Base-by-base conservation (phyloP, 2,329 filamentous ascomycete genomes). In the Chaetomium olivaceum region DNA sequence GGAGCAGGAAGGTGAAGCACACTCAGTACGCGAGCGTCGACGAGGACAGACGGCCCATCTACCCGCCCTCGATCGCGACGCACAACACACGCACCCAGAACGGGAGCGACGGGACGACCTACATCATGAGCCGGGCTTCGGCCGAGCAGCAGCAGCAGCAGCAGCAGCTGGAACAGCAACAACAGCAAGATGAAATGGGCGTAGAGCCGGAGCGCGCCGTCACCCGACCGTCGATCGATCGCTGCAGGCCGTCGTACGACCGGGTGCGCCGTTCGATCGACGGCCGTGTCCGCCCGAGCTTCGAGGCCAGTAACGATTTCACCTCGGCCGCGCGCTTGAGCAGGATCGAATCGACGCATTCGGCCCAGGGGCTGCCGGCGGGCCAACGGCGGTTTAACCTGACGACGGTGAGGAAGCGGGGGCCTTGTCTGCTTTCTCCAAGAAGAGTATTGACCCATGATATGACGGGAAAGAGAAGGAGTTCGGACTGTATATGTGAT, bases 91-190 rank as follows among this genome's bases (percentile, higher is more conserved):
- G 89, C 59, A 95, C 91, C 73, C 92, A 96, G 75, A 96, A 94
- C 72, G 92, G 93, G 67, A 97, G 93, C 79, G 93, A 97, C 77
- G 94, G 92, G 67, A 97, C 95, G 58, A 93, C 96, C 73, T 96
- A 93, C 77, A 96, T 92, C 25, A 71, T 71, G 68, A 86, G 87
- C 71, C 85, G 88, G 67, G 80, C 82, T 70, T 89, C 89, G 19
- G 76, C 87, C 69, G 89, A 91, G 66, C 75, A 80, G 58, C 75
- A 76, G 62, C 36, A 23, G 29, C 52, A 58, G 33, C 27, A 54
- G 50, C 56, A 52, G 21, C 27, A 54, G 50, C 56, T 46, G 21
- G 39, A 54, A 21, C 36, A 58, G 21, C 56, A 65, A 7, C 51
- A 52, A 31, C 72, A 71, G 33, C 72, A 71, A 31, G 73, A 73